Evolutionary conservation across 2,329 filamentous ascomycete species (phyloP), one percentile per base, ranked within the genome.

Genomic region (Paraphoma sp.): DNA sequence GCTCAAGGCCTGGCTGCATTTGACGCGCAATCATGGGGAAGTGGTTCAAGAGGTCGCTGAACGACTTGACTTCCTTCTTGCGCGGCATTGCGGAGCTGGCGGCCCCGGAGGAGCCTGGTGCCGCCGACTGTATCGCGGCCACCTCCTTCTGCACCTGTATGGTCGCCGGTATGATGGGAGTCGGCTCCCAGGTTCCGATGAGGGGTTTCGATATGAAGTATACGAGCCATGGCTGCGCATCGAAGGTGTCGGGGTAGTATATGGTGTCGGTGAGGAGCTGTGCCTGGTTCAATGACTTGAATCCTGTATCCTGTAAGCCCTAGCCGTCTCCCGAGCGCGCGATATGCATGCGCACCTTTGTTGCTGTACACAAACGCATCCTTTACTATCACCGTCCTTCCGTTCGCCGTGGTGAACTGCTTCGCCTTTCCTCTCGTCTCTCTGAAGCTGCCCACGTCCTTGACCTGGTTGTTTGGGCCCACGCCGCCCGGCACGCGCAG

Each of bases 11-110:
- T 1, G 89, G 86, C 67, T 97, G 93, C 93, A 99, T 97, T 76
- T 99, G 95, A 57, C 92, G 86, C 23, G 93, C 93, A 67, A 99
- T 98, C 86, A 96, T 91, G 1, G 95, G 95, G 64, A 98, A 99
- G 67, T 93, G 88, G 64, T 91, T 91, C 42, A 99, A 83, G 12
- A 99, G 83, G 63, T 98, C 95, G 58, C 90, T 89, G 73, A 99
- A 99, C 33, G 86, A 92, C 77, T 89, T 92, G 73, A 99, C 90
- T 57, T 96, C 92, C 77, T 96, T 97, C 79, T 97, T 97, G 59
- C 85, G 84, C 6, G 87, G 86, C 41, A 83, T 74, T 30, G 82
- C 78, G 41, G 71, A 72, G 44, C 66, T 73, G 44, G 65, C 50
- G 31, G 63, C 56, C 18, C 64, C 71, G 41, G 64, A 68, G 9